Evolutionary conservation across 73 alveolate genomes (phyloP).

Genomic region (Uronychia setigera): DNA sequence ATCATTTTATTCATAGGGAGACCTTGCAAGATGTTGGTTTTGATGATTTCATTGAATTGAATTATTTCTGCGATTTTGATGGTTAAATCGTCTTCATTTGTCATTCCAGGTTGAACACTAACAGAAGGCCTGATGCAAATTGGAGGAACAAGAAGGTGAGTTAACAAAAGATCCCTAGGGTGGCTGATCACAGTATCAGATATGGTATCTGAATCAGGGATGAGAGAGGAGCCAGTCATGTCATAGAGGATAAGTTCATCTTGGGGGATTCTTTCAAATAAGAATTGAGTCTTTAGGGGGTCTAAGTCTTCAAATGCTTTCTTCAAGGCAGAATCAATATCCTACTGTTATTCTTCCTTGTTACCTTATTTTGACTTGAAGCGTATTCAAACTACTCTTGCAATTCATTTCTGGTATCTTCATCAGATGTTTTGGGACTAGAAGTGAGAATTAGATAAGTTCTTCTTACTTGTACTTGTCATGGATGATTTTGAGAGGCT

Average conservation of each 20-base stretch:
- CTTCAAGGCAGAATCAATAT: slow-evolving; percentile 48
- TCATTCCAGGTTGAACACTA: slow-evolving; percentile 55
- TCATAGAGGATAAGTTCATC: slow-evolving; percentile 84
- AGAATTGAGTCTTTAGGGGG: slow-evolving; percentile 69
- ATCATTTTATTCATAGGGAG: slow-evolving; percentile 59
- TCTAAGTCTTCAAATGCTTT: slow-evolving; percentile 67
- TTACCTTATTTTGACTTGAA: slow-evolving; percentile 23
- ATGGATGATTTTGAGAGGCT: slow-evolving; percentile 83
- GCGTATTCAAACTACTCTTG: slow-evolving; percentile 28
- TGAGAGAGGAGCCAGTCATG: slow-evolving; percentile 66
- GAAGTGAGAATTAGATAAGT: not conserved
- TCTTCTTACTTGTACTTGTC: slow-evolving; percentile 74
- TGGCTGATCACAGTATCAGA: slow-evolving; percentile 19
- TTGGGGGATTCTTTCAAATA: slow-evolving; percentile 78
- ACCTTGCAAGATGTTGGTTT: slow-evolving; percentile 74
- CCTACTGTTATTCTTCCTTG: not conserved
- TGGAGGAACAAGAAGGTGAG: slow-evolving; percentile 94
- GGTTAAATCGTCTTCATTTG: slow-evolving; percentile 98
- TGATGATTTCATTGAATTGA: slow-evolving; percentile 59
- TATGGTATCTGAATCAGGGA: not conserved
- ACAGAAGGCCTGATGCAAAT: slow-evolving; percentile 91
- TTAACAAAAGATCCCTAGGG: slow-evolving; percentile 84
- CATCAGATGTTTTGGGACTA: slow-evolving; percentile 30
- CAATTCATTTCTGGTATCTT: slow-evolving; percentile 50
- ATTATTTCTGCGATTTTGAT: slow-evolving; percentile 80